These are phyloP conservation scores for Phialocephala sp. DNA, from an alignment of 2,329 filamentous ascomycete species.

Conservation along the genomic window DNA sequence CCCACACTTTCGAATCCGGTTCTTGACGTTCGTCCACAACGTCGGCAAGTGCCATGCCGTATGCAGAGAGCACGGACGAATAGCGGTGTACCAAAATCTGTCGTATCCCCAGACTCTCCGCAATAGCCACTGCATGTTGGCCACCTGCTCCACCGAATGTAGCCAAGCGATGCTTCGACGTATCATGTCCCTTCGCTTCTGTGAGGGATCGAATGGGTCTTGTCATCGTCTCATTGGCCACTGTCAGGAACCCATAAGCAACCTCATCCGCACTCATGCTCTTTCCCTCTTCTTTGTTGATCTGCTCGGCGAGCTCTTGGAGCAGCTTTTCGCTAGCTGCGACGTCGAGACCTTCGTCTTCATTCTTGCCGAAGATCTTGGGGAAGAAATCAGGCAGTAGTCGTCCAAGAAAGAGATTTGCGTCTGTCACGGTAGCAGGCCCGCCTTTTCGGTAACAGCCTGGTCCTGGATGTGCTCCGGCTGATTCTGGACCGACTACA, in stretches of 20 bases:
- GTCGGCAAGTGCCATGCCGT: constrained; percentile 91
- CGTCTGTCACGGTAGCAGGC: constrained; percentile 90
- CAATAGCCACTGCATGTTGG: constrained; percentile 91
- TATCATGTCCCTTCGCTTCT: constrained; percentile 91
- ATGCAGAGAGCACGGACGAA: constrained; percentile 87
- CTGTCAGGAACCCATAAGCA: constrained; percentile 86
- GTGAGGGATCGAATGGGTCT: constrained; percentile 88
- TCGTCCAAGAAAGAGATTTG: constrained; percentile 84
- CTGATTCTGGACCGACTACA: constrained; percentile 87
- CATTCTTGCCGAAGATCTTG: constrained; percentile 91
- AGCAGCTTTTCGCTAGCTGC: constrained; percentile 78
- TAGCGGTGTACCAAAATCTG: constrained; percentile 88
- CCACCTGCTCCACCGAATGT: constrained; percentile 93
- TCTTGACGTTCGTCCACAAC: constrained; percentile 92
- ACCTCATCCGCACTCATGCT: constrained; percentile 82
- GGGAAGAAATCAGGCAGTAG: constrained; percentile 91
- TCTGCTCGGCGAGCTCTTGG: constrained; percentile 74
- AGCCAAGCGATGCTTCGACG: constrained; percentile 85
- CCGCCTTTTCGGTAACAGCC: constrained; percentile 91
- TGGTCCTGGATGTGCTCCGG: constrained; percentile 86
- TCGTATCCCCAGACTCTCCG: constrained; percentile 79
- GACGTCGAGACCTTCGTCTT: constrained; percentile 79
- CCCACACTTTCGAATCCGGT: constrained; percentile 69
- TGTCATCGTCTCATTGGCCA: constrained; percentile 92
- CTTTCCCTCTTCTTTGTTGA: constrained; percentile 76